A percentile compares a stretch with the other conserved stretches of the same genome.
Evolutionary conservation across 1,284 basidiomycete species (phyloP).

Genomic region (Meira nashicola): DNA sequence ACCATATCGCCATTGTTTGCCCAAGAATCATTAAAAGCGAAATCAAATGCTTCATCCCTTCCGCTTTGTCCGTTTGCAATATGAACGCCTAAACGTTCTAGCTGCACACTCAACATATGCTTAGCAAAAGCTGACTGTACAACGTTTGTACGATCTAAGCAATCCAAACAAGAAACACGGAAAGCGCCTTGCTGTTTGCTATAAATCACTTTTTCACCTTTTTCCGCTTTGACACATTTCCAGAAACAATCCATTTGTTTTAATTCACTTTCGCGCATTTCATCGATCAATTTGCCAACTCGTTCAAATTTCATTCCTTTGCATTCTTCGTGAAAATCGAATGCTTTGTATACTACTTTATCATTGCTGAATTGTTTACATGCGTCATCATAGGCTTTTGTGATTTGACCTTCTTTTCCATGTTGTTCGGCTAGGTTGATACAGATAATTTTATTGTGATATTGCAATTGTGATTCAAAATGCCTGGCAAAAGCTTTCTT

Average conservation of each 20-base stretch:
- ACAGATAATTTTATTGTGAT: conserved; percentile 58
- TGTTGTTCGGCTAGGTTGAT: conserved; percentile 79
- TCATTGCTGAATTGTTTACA: conserved; percentile 58
- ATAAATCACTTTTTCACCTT: conserved; percentile 4
- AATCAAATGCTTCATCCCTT: conserved; percentile 26
- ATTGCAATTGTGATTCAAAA: conserved; percentile 64
- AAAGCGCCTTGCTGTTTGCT: conserved; percentile 71
- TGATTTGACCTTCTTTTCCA: conserved; percentile 79
- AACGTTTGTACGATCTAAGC: conserved; percentile 74
- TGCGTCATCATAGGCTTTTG: conserved; percentile 70
- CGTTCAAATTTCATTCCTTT: conserved; percentile 91
- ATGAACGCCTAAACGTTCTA: conserved; percentile 24
- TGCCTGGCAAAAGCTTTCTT: conserved; percentile 68
- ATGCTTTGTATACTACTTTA: conserved; percentile 57
- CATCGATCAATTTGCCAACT: conserved; percentile 70
- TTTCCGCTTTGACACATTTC: background rate
- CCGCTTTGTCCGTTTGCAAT: background rate
- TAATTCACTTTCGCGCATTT: conserved; percentile 66
- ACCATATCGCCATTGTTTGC: conserved; percentile 70
- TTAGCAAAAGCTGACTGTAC: conserved; percentile 79
- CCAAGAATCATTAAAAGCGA: conserved; percentile 72
- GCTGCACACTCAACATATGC: conserved; percentile 70
- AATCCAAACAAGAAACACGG: conserved; percentile 88
- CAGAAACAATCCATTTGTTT: conserved; percentile 57
- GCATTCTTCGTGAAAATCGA: conserved; percentile 87